Conservation (phyloP, 2,329 filamentous ascomycete species). For the Moelleriella libera region DNA sequence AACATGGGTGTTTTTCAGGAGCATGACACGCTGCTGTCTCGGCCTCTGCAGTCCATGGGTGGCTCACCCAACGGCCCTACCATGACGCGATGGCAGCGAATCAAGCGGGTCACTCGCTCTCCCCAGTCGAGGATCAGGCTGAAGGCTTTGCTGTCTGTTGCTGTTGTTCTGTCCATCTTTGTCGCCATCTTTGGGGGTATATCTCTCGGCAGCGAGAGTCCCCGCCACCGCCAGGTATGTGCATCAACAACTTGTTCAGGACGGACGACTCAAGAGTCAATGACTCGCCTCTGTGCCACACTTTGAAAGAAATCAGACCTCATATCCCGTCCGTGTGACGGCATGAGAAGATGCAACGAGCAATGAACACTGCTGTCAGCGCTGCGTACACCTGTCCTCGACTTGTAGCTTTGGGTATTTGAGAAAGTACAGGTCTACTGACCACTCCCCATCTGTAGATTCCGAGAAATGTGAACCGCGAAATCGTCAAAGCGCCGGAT, state of each 20-base stretch:
- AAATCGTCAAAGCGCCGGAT: conserved; percentile 11
- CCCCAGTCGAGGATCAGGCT: conserved; percentile 12
- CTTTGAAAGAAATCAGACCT: too few species aligned
- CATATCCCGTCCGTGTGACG: too few species aligned
- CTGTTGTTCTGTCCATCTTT: conserved; percentile 19
- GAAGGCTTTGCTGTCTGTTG: conserved; percentile 15
- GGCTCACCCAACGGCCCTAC: conserved; percentile 10
- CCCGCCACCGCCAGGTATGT: conserved; percentile 15
- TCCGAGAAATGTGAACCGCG: conserved; percentile 9
- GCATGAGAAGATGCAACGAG: too few species aligned
- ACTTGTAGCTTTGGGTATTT: too few species aligned
- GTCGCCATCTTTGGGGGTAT: conserved; percentile 6
- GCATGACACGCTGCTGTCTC: conserved; percentile 24
- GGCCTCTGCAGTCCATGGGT: conserved; percentile 32
- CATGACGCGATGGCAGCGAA: conserved; percentile 15
- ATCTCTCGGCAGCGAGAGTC: conserved; percentile 9
- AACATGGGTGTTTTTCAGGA: conserved; percentile 30
- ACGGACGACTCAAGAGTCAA: neutral
- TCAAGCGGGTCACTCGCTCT: conserved; percentile 9
- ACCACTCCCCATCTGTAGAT: conserved; percentile 3
- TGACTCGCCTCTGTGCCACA: neutral
- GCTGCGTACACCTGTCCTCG: too few species aligned
- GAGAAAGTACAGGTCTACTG: too few species aligned
- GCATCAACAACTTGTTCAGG: neutral
- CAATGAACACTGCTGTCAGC: too few species aligned